These are phyloP conservation scores for Trichopus zeylanicus DNA, from an alignment of 116 monocot genomes.

Conservation along the genomic window DNA sequence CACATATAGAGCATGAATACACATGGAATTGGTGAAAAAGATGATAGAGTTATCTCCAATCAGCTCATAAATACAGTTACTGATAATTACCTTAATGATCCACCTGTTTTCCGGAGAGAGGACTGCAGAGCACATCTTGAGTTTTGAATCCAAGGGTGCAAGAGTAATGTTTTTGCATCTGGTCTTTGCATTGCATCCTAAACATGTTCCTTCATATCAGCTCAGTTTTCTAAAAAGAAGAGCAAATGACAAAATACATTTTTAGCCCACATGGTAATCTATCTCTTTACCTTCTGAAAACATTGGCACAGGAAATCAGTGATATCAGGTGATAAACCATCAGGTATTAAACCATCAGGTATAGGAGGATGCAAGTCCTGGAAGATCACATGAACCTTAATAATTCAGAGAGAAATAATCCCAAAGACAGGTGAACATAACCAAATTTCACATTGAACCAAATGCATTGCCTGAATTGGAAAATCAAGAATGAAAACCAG, in stretches of 20 bases:
- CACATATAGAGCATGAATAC: no score
- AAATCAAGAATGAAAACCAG: no score
- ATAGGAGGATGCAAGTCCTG: slow-evolving; percentile 89
- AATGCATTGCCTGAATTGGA: no score
- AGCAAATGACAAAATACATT: background rate
- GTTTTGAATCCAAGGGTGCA: slow-evolving; percentile 91
- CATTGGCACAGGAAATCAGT: slow-evolving; percentile 92
- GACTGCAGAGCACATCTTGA: slow-evolving; percentile 72
- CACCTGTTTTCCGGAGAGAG: slow-evolving; percentile 53
- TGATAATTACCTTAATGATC: slow-evolving; percentile 44
- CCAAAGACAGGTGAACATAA: no score
- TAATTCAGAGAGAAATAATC: no score
- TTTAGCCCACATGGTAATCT: background rate
- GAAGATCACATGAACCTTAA: no score
- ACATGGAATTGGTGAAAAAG: no score
- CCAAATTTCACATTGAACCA: no score
- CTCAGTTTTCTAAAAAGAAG: background rate
- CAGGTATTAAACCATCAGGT: no score
- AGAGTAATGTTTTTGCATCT: slow-evolving; percentile 88
- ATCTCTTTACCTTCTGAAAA: slow-evolving; percentile 72
- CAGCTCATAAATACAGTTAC: background rate
- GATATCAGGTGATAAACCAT: slow-evolving; percentile 78
- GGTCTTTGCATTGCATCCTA: slow-evolving; percentile 98
- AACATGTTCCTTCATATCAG: slow-evolving; percentile 14
- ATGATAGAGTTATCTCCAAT: background rate